These are phyloP conservation scores for Penicillium lividum DNA, from an alignment of 495 filamentous ascomycete genomes.

Conservation along the genomic window DNA sequence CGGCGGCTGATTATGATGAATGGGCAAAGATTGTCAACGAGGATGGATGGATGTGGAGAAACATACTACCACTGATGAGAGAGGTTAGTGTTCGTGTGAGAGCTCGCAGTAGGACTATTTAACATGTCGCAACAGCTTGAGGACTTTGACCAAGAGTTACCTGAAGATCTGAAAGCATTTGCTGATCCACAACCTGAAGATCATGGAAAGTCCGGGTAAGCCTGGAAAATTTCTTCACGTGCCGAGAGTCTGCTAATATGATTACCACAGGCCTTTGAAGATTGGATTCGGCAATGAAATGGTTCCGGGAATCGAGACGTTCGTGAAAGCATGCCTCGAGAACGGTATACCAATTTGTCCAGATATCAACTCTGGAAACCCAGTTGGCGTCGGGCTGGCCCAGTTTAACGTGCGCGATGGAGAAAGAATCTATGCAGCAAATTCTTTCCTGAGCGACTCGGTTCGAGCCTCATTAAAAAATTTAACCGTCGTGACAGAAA, in stretches of 20 bases:
- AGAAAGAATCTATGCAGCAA: conserved; percentile 5
- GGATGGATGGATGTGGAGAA: not conserved
- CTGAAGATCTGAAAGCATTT: not conserved
- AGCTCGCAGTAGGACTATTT: too few relatives aligned
- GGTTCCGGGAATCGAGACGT: conserved; percentile 7
- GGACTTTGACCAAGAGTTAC: not conserved
- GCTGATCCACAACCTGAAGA: not conserved
- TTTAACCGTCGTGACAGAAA: not conserved
- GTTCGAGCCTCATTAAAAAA: conserved; percentile 2
- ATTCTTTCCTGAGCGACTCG: not conserved
- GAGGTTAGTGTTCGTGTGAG: too few relatives aligned
- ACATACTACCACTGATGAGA: conserved; percentile 4
- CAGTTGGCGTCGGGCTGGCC: conserved; percentile 5
- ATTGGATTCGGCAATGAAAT: conserved; percentile 3
- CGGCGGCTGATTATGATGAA: conserved; percentile 5
- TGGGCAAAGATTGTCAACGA: not conserved
- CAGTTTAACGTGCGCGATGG: conserved; percentile 7
- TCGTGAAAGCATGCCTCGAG: not conserved
- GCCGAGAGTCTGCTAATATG: not conserved
- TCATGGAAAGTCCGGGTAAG: not conserved
- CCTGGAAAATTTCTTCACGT: not conserved
- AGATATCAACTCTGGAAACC: conserved; percentile 9
- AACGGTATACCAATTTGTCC: not conserved
- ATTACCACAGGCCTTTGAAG: not conserved
- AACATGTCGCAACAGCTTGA: too few relatives aligned